Evolutionary conservation across 345 rosid species (phyloP), one percentile per base, ranked within the genome.

Genomic region (Eucalyptus cladocalyx): DNA sequence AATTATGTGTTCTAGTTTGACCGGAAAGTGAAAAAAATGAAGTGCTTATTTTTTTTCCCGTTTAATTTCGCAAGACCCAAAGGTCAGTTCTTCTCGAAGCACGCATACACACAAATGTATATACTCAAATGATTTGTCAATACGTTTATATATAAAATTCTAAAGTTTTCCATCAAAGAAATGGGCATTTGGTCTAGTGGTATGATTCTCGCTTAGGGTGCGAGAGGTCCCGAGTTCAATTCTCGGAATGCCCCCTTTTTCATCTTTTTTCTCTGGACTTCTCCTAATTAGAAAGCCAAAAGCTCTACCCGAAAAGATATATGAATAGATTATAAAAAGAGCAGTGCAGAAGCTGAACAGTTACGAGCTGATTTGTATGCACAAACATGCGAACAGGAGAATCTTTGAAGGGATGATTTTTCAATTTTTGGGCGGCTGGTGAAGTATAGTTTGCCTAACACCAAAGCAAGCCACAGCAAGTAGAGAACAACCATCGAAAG

Each of bases 141-240:
- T 16, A 3, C 9, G 0, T 69, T 69, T 69, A 69, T 34, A 69
- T 69, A 69, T 9, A 1, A 34, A 18, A 9, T 67, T 5, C 2
- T 4, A 37, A 72, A 37, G 14, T 5, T 34, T 9, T 5, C 8
- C 0, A 9, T 3, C 2, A 9, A 9, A 18, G 4, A 3, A 2
- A 9, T 6, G 96, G 96, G 96, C 96, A 92, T 93, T 97, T 95
- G 98, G 97, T 95, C 95, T 94, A 95, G 96, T 95, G 97, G 95
- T 91, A 95, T 94, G 95, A 95, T 96, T 95, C 97, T 96, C 96
- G 98, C 96, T 96, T 96, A 93, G 95, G 96, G 96, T 95, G 94
- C 95, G 93, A 96, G 96, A 95, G 95, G 96, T 93, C 95, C 94
- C 94, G 95, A 95, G 96, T 93, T 93, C 96, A 93, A 96, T 93